These are phyloP conservation scores for Ganoderma multipileum DNA, from an alignment of 1,284 basidiomycete species.

Conservation along the genomic window DNA sequence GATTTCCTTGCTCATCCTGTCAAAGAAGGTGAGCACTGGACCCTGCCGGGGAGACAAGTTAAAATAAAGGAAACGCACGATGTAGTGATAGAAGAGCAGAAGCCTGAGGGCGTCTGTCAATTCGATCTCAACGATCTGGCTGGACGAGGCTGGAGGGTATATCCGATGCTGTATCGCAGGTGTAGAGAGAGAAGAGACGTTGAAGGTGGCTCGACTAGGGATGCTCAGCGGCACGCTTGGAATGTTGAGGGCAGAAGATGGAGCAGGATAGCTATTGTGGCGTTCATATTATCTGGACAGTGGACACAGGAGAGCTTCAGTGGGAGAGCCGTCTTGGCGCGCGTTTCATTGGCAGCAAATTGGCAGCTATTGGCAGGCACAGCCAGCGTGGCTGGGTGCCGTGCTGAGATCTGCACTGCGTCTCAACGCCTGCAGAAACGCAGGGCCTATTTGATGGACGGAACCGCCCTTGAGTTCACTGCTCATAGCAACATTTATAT, in stretches of 20 bases:
- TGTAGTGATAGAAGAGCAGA: neutral
- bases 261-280: slow-evolving; percentile 1
- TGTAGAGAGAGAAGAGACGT: neutral
- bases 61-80: neutral
- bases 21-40: neutral
- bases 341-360: no score
- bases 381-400: neutral
- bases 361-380: no score
- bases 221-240: neutral
- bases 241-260: neutral
- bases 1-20: slow-evolving; percentile 44
- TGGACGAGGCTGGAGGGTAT: neutral
- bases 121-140: neutral
- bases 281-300: neutral
- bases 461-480: neutral
- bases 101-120: slow-evolving; percentile 1
- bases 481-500: no score
- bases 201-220: neutral
- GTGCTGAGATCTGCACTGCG: neutral
- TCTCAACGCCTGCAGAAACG: neutral
- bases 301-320: neutral
- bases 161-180: neutral
- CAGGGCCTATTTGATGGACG: neutral
- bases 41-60: neutral
- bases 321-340: neutral